These are phyloP conservation scores for Coemansia sp. DNA, from an alignment of 192 early-diverging fungal genomes.

Conservation along the genomic window DNA sequence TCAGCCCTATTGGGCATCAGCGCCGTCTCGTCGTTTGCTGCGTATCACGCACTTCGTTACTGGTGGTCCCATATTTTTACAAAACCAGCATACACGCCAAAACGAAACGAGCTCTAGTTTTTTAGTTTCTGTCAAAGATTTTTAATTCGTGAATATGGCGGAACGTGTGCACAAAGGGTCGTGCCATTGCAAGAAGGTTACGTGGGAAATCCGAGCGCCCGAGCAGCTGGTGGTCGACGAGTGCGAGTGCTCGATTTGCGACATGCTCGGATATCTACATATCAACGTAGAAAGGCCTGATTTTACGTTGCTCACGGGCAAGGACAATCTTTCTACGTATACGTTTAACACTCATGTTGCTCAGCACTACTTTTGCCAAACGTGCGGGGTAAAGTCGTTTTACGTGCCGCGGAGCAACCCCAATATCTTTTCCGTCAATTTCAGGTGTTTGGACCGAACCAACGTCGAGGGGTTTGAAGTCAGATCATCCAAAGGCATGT, in stretches of 20 bases:
- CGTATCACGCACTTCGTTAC: constrained; percentile 44
- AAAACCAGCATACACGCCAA: neutral
- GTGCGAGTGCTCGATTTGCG: constrained; percentile 50
- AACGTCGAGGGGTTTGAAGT: constrained; percentile 28
- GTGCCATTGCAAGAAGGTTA: constrained; percentile 46
- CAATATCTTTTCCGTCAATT: constrained; percentile 52
- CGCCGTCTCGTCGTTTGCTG: constrained; percentile 42
- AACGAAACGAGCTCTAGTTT: neutral
- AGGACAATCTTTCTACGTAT: constrained; percentile 47
- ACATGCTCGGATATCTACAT: constrained; percentile 44
- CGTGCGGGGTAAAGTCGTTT: constrained; percentile 51
- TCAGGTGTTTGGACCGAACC: constrained; percentile 37
- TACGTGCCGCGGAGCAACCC: constrained; percentile 58
- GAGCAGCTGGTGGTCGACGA: constrained; percentile 31
- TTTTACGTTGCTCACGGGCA: constrained; percentile 32
- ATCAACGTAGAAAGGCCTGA: constrained; percentile 37
- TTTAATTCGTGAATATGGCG: no score
- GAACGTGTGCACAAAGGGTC: constrained; percentile 21
- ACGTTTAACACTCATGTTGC: constrained; percentile 56
- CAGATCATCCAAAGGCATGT: constrained; percentile 39
- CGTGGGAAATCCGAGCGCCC: constrained; percentile 45
- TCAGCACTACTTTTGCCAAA: constrained; percentile 55
- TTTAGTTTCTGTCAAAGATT: no score
- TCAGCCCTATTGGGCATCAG: constrained; percentile 44
- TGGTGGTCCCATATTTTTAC: constrained; percentile 30